These are phyloP conservation scores for Hsuehochloa calcarea DNA, from an alignment of 176 grass and related monocot species.

Conservation along the genomic window DNA sequence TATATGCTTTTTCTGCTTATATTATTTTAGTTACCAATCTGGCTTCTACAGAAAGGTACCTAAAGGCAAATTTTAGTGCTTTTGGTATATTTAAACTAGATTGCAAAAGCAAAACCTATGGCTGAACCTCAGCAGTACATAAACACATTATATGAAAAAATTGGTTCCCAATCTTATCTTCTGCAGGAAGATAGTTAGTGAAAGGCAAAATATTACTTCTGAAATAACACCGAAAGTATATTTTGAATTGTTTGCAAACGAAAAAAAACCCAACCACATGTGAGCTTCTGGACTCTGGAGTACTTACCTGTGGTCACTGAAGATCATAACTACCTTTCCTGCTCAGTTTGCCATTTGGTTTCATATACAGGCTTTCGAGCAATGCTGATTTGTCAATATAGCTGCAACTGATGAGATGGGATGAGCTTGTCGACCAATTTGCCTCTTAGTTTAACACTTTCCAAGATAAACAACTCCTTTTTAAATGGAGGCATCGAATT, in stretches of 20 bases:
- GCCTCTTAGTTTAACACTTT: not conserved
- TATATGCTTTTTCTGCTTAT: slow-evolving; percentile 1
- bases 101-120: not conserved
- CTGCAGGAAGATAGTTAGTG: not conserved
- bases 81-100: slow-evolving; percentile 14
- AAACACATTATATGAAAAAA: not conserved
- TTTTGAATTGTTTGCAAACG: not conserved
- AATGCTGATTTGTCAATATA: not conserved
- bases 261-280: not conserved
- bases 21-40: not conserved
- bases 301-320: not conserved
- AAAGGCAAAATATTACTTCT: not conserved
- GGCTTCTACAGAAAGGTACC: not conserved
- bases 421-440: not conserved
- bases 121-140: not conserved
- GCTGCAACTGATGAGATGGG: not conserved
- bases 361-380: not conserved
- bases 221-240: not conserved
- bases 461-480: not conserved
- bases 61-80: not conserved
- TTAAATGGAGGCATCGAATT: not conserved
- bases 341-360: slow-evolving; percentile 3
- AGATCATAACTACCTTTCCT: not conserved
- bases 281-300: not conserved
- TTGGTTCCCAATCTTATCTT: not conserved